Conservation (phyloP, 192 early-diverging fungal genomes). For the Coemansia sp. region DNA sequence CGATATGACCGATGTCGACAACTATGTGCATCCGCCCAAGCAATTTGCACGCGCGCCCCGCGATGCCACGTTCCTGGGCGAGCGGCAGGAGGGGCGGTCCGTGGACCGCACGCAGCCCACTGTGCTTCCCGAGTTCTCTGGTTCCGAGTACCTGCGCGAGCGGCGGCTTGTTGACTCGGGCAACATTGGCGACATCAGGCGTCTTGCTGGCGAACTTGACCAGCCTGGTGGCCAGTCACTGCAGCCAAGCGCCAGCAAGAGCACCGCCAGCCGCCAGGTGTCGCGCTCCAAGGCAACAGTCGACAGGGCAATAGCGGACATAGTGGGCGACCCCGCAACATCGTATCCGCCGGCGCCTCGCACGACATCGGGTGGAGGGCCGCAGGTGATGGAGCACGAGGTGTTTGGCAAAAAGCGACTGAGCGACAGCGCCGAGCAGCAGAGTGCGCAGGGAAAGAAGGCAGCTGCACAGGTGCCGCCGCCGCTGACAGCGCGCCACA, state of each 20-base stretch:
- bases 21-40: conserved; percentile 48
- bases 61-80: conserved; percentile 35
- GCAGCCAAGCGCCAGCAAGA: not conserved
- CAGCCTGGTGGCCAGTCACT: too few species aligned
- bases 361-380: conserved; percentile 9
- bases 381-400: conserved; percentile 49
- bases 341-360: conserved; percentile 32
- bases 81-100: conserved; percentile 38
- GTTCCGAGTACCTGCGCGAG: conserved; percentile 46
- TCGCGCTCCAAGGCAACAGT: not conserved
- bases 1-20: conserved; percentile 51
- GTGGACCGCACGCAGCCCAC: conserved; percentile 8
- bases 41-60: not conserved
- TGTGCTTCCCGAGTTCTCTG: conserved; percentile 39
- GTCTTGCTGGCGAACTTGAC: not conserved
- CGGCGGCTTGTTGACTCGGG: conserved; percentile 2
- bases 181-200: not conserved
- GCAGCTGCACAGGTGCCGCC: conserved; percentile 1
- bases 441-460: not conserved
- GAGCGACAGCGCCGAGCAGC: not conserved
- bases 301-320: not conserved
- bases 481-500: conserved; percentile 12
- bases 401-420: conserved; percentile 21
- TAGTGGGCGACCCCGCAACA: not conserved
- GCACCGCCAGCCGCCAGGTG: not conserved